Conservation (phyloP, 768 basidiomycete genomes). For the Russula foetens region DNA sequence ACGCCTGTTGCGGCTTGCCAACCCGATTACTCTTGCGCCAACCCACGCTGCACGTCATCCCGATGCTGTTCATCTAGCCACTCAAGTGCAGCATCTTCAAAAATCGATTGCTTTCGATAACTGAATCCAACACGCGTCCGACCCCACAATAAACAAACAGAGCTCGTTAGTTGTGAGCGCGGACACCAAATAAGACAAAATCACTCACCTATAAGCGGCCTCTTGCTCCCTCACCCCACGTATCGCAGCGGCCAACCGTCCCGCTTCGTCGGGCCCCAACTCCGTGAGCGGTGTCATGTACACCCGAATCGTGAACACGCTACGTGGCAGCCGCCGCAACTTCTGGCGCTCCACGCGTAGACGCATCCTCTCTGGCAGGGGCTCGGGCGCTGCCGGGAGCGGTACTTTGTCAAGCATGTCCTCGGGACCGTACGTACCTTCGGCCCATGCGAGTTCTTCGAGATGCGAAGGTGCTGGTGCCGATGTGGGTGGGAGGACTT, state of each 20-base stretch:
- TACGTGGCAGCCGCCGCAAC: slow-evolving; percentile 47
- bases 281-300: slow-evolving; percentile 47
- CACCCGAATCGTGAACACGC: slow-evolving; percentile 57
- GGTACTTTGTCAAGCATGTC: slow-evolving; percentile 28
- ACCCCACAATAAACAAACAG: background rate
- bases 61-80: slow-evolving; percentile 32
- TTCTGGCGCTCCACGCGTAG: slow-evolving; percentile 56
- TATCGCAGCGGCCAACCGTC: slow-evolving; percentile 51
- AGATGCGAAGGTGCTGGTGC: slow-evolving; percentile 26
- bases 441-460: slow-evolving; percentile 62
- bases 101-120: slow-evolving; percentile 29
- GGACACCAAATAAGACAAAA: slow-evolving; percentile 33
- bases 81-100: slow-evolving; percentile 28
- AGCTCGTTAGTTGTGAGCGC: background rate
- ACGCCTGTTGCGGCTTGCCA: too few relatives aligned
- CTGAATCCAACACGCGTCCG: slow-evolving; percentile 17
- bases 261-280: slow-evolving; percentile 43
- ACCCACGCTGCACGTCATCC: slow-evolving; percentile 24
- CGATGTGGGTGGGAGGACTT: slow-evolving; percentile 30
- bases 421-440: slow-evolving; percentile 47
- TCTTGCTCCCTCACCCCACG: slow-evolving; percentile 48
- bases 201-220: slow-evolving; percentile 44
- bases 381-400: background rate
- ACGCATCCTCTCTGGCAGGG: slow-evolving; percentile 37
- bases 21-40: too few relatives aligned